These are phyloP conservation scores for Pyrenochaeta sp. DNA, from an alignment of 2,329 filamentous ascomycete species.

Conservation along the genomic window DNA sequence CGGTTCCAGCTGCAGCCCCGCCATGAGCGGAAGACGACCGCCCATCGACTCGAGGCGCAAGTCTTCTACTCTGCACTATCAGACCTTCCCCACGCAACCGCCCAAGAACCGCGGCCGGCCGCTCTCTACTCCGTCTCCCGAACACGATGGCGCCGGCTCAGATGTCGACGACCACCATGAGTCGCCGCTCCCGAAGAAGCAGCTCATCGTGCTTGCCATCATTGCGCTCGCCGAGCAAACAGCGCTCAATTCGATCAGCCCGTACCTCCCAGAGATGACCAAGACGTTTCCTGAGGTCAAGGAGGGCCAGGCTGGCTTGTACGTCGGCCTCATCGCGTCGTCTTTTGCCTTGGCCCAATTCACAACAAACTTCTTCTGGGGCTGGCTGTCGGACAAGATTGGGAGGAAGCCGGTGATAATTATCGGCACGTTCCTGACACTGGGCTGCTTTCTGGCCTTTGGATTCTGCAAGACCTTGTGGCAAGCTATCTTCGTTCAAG, in stretches of 20 bases:
- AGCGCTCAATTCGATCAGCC: slow-evolving; percentile 93
- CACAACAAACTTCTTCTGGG: slow-evolving; percentile 91
- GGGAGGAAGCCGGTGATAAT: slow-evolving; percentile 85
- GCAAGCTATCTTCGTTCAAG: slow-evolving; percentile 86
- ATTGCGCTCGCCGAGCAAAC: slow-evolving; percentile 95
- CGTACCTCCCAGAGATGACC: slow-evolving; percentile 94
- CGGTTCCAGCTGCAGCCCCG: slow-evolving; percentile 16
- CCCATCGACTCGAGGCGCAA: slow-evolving; percentile 52
- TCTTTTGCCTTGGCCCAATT: slow-evolving; percentile 93
- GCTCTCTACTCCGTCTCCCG: slow-evolving; percentile 44
- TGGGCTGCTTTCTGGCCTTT: slow-evolving; percentile 82
- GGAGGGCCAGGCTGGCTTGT: slow-evolving; percentile 76
- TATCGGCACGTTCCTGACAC: slow-evolving; percentile 82
- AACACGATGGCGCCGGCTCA: slow-evolving; percentile 41
- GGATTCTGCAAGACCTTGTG: slow-evolving; percentile 84
- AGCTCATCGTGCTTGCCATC: slow-evolving; percentile 84
- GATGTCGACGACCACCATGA: slow-evolving; percentile 56
- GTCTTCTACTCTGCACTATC: slow-evolving; percentile 72
- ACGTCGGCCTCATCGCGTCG: slow-evolving; percentile 89
- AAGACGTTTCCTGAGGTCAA: slow-evolving; percentile 83
- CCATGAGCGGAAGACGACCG: slow-evolving; percentile 47
- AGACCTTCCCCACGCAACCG: slow-evolving; percentile 80
- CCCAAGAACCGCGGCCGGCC: slow-evolving; percentile 70
- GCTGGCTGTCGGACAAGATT: slow-evolving; percentile 79
- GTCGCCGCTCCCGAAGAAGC: slow-evolving; percentile 81